A percentile compares a stretch with the other conserved stretches of the same genome.
Evolutionary conservation across 805 yeast species (phyloP).

Genomic region (Wickerhamomyces subpelliculosus): DNA sequence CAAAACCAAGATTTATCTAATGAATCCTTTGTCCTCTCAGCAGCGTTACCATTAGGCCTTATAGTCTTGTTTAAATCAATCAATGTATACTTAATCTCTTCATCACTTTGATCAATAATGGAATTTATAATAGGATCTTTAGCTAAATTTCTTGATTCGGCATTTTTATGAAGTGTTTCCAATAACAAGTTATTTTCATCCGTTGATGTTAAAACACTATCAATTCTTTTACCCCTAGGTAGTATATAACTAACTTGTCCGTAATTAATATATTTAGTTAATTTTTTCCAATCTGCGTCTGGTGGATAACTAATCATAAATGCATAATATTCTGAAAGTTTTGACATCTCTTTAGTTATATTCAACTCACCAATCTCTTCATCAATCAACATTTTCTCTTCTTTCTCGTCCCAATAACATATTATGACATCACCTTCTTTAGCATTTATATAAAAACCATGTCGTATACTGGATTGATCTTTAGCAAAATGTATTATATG

Average conservation of each 20-base stretch:
- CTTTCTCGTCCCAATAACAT: conserved; percentile 30
- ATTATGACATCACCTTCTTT: conserved; percentile 27
- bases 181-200: conserved; percentile 39
- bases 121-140: conserved; percentile 26
- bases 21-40: conserved; percentile 42
- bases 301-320: conserved; percentile 37
- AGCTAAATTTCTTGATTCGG: conserved; percentile 20
- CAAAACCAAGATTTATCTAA: conserved; percentile 61
- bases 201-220: conserved; percentile 42
- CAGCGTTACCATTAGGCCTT: conserved; percentile 28
- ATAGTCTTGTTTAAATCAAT: conserved; percentile 35
- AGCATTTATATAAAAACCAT: conserved; percentile 33
- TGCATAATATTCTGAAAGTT: conserved; percentile 26
- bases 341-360: conserved; percentile 19
- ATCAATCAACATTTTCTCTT: conserved; percentile 24
- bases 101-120: conserved; percentile 24
- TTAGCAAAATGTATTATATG: conserved; percentile 51
- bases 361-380: conserved; percentile 26
- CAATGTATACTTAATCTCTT: conserved; percentile 34
- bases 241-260: conserved; percentile 22
- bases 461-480: conserved; percentile 27
- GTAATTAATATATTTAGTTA: conserved; percentile 19
- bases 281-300: conserved; percentile 21
- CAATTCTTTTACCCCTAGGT: conserved; percentile 21
- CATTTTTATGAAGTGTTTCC: conserved; percentile 28